Percentiles rank a stretch among this genome's conserved stretches.
These are phyloP conservation scores for Podaxis sp. DNA, from an alignment of 768 basidiomycete genomes.

Conservation along the genomic window DNA sequence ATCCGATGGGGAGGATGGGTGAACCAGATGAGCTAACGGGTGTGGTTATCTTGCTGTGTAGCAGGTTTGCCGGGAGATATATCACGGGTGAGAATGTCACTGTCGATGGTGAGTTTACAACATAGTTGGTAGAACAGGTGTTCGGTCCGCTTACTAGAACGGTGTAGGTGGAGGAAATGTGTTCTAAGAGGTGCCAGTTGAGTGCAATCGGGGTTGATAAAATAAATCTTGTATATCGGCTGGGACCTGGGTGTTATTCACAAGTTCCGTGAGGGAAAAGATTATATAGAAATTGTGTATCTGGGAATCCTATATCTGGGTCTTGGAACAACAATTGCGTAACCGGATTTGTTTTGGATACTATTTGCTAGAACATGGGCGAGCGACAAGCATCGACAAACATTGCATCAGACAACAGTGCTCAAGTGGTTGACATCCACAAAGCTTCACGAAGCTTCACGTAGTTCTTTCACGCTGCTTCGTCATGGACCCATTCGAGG, in stretches of 20 bases:
- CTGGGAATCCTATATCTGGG: not conserved
- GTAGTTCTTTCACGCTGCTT: not conserved
- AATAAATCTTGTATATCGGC: no score
- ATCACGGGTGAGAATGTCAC: constrained; percentile 39
- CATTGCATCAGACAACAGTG: not conserved
- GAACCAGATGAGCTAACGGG: constrained; percentile 36
- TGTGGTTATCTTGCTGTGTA: constrained; percentile 34
- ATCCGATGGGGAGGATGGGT: constrained; percentile 41
- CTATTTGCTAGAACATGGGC: not conserved
- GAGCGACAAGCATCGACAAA: not conserved
- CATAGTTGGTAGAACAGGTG: not conserved
- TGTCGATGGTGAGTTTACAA: constrained; percentile 32
- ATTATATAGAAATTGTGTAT: not conserved
- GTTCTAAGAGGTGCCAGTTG: not conserved
- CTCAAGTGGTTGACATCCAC: not conserved
- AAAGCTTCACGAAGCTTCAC: not conserved
- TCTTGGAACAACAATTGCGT: not conserved
- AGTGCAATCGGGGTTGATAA: not conserved
- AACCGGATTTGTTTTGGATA: not conserved
- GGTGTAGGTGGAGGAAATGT: not conserved
- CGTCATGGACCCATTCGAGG: constrained; percentile 35
- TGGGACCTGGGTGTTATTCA: no score
- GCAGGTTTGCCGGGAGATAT: constrained; percentile 33
- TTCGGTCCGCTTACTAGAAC: not conserved
- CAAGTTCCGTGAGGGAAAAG: not conserved